These are phyloP conservation scores for Rhododendron henanense DNA, from an alignment of 148 eudicot genomes.

Conservation along the genomic window DNA sequence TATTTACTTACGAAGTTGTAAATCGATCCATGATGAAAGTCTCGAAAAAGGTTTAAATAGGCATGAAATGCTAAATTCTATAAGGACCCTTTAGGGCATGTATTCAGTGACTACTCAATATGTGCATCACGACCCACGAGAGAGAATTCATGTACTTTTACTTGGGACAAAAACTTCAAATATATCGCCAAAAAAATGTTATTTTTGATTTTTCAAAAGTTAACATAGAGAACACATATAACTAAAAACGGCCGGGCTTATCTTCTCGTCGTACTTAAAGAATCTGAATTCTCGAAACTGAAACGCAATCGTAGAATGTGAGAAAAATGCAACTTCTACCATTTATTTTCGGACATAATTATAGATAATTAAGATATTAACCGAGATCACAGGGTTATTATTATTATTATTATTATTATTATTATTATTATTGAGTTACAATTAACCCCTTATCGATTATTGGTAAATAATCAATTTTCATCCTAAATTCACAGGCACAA, in stretches of 20 bases:
- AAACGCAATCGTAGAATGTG: not conserved
- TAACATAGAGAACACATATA: not conserved
- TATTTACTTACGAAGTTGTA: not conserved
- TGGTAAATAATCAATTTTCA: too few relatives aligned
- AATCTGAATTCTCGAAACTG: not conserved
- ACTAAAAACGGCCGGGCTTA: not conserved
- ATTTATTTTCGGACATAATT: not conserved
- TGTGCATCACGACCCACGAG: too few relatives aligned
- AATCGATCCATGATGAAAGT: not conserved
- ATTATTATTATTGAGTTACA: not conserved
- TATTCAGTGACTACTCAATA: too few relatives aligned
- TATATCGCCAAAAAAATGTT: too few relatives aligned
- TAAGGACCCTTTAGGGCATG: too few relatives aligned
- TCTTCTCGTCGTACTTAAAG: not conserved
- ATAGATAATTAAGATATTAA: not conserved
- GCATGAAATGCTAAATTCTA: too few relatives aligned
- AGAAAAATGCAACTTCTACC: not conserved
- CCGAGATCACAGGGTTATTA: not conserved
- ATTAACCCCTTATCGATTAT: not conserved
- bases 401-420: not conserved
- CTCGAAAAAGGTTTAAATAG: not conserved
- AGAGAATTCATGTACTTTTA: too few relatives aligned
- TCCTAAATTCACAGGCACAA: not conserved
- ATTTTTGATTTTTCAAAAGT: not conserved
- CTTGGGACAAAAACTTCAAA: not conserved